Evolutionary conservation across 495 filamentous ascomycete species (phyloP).

Genomic region (Daldinia grandis): DNA sequence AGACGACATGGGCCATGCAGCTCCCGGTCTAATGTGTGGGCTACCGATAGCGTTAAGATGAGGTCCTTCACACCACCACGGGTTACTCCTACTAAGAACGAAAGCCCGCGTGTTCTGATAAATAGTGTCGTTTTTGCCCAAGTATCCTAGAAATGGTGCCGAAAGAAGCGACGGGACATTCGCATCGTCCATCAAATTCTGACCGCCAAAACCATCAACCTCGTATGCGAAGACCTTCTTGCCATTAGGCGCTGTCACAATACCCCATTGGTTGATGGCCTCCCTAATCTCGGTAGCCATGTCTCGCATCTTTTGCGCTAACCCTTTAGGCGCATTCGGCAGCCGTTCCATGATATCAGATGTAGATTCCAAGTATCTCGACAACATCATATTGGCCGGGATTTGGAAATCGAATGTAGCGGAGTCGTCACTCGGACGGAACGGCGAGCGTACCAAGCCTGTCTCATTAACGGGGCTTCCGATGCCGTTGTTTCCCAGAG

Average conservation of each 20-base stretch:
- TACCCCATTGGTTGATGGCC: conserved; percentile 61
- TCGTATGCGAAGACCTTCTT: conserved; percentile 66
- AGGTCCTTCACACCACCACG: conserved; percentile 65
- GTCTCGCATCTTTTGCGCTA: conserved; percentile 60
- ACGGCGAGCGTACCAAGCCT: conserved; percentile 68
- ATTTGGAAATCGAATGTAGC: conserved; percentile 67
- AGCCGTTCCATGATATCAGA: conserved; percentile 63
- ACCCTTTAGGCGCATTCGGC: conserved; percentile 52
- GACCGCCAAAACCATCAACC: conserved; percentile 65
- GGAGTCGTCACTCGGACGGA: conserved; percentile 69
- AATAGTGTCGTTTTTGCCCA: conserved; percentile 51
- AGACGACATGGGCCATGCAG: conserved; percentile 66
- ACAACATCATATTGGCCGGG: conserved; percentile 73
- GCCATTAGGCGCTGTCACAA: conserved; percentile 49
- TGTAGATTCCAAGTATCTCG: conserved; percentile 62
- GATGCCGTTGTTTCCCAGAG: conserved; percentile 67
- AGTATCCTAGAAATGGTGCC: conserved; percentile 62
- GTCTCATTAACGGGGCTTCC: conserved; percentile 68
- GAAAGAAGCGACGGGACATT: conserved; percentile 67
- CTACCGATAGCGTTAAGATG: conserved; percentile 64
- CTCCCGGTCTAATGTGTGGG: conserved; percentile 64
- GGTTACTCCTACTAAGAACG: conserved; percentile 61
- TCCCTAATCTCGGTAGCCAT: conserved; percentile 60
- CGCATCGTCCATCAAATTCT: conserved; percentile 68
- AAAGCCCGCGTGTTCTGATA: conserved; percentile 62